phyloP scores from a whole-genome alignment of 148 eudicot genomes.

The Rhododendron vialii region DNA sequence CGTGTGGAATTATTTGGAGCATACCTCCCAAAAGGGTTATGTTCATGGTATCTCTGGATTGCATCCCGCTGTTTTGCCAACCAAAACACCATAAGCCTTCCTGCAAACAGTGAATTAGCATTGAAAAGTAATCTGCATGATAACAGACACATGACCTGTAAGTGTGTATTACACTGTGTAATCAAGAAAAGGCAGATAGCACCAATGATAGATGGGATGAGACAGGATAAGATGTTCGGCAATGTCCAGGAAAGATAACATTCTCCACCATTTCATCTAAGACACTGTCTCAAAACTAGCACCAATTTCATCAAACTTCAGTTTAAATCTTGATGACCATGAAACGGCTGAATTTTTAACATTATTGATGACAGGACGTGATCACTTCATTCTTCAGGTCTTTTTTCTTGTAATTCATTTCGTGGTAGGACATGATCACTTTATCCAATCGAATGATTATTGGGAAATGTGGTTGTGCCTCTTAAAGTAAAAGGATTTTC shows the following conservation, averaged over 20 bases:
- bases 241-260: neutral
- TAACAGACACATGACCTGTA: neutral
- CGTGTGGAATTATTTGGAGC: neutral
- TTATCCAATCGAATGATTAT: neutral
- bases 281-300: neutral
- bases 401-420: neutral
- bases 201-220: neutral
- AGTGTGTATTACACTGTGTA: neutral
- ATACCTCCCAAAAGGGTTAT: conserved; percentile 80
- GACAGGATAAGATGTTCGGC: neutral
- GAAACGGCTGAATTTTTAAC: neutral
- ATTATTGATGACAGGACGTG: neutral
- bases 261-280: neutral
- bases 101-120: conserved; percentile 30
- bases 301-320: neutral
- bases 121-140: neutral
- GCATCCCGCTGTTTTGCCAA: conserved; percentile 83
- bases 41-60: conserved; percentile 58
- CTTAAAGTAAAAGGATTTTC: neutral
- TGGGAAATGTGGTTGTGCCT: neutral
- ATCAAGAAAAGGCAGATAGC: neutral
- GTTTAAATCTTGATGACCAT: neutral
- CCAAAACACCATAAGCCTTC: conserved; percentile 87
- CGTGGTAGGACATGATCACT: neutral
- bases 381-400: neutral